phyloP scores from a whole-genome alignment of 2,329 filamentous ascomycete genomes.

The Diaporthe sp. region DNA sequence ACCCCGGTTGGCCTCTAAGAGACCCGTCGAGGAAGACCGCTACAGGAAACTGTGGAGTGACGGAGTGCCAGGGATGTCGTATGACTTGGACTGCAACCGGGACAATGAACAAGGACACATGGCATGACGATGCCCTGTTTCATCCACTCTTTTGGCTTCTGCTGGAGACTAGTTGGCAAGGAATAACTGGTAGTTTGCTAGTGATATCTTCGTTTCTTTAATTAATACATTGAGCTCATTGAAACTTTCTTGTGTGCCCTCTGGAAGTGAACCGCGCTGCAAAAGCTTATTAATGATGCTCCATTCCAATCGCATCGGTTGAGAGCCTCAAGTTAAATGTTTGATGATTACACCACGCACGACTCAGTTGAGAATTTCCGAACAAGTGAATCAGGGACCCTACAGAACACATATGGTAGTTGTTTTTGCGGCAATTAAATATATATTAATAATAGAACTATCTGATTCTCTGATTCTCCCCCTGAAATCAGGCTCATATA shows the following conservation, averaged over 20 bases:
- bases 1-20: slow-evolving; percentile 30
- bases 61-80: neutral
- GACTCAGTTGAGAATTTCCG: no score
- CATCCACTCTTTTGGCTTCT: slow-evolving; percentile 14
- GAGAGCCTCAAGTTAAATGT: neutral
- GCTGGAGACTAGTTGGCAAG: slow-evolving; percentile 19
- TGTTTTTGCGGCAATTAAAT: no score
- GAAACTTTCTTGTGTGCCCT: accelerated
- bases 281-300: neutral
- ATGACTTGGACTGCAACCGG: neutral
- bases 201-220: neutral
- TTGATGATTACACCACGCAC: no score
- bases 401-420: neutral
- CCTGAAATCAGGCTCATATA: neutral
- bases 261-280: no score
- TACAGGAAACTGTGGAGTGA: neutral
- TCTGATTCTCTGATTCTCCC: neutral
- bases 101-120: neutral
- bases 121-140: slow-evolving; percentile 26
- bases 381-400: neutral
- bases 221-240: slow-evolving; percentile 35
- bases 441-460: accelerated
- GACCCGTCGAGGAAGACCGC: neutral
- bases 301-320: neutral
- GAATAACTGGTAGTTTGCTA: slow-evolving; percentile 14